These are phyloP conservation scores for Hirsutella minnesotensis DNA, from an alignment of 2,329 filamentous ascomycete species.

Conservation along the genomic window DNA sequence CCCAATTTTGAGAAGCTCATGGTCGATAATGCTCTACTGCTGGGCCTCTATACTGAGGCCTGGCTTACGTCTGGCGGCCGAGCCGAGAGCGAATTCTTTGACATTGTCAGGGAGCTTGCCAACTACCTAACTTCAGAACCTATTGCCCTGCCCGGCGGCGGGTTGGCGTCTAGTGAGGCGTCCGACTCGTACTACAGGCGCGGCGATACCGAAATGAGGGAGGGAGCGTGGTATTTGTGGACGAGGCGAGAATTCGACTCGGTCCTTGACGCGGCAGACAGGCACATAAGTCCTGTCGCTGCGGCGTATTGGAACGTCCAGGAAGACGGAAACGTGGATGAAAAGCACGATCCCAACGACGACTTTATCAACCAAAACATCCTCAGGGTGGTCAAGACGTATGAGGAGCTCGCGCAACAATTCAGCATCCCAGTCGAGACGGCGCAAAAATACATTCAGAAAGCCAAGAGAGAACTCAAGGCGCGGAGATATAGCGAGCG, in stretches of 20 bases:
- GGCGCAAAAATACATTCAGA: constrained; percentile 53
- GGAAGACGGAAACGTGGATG: constrained; percentile 74
- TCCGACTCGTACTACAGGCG: constrained; percentile 69
- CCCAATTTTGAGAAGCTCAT: constrained; percentile 98
- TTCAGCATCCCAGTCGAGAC: constrained; percentile 62
- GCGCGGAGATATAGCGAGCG: constrained; percentile 64
- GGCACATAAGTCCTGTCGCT: constrained; percentile 57
- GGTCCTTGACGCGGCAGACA: constrained; percentile 41
- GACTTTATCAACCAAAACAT: constrained; percentile 95
- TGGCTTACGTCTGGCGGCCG: constrained; percentile 48
- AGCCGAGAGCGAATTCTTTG: constrained; percentile 58
- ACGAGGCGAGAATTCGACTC: constrained; percentile 75
- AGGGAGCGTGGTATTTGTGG: constrained; percentile 94
- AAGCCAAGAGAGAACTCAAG: constrained; percentile 55
- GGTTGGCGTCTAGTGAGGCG: constrained; percentile 80
- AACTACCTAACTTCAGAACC: constrained; percentile 71
- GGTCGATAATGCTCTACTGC: constrained; percentile 78
- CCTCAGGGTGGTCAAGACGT: constrained; percentile 56
- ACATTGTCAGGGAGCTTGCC: constrained; percentile 68
- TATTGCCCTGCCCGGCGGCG: constrained; percentile 56
- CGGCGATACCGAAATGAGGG: constrained; percentile 70
- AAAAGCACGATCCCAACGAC: constrained; percentile 76
- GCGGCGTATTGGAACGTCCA: constrained; percentile 77
- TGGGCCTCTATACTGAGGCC: constrained; percentile 76
- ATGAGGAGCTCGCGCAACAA: constrained; percentile 58